Base-by-base conservation (phyloP, 1,284 basidiomycete species). In the Rhodotorula sp. region DNA sequence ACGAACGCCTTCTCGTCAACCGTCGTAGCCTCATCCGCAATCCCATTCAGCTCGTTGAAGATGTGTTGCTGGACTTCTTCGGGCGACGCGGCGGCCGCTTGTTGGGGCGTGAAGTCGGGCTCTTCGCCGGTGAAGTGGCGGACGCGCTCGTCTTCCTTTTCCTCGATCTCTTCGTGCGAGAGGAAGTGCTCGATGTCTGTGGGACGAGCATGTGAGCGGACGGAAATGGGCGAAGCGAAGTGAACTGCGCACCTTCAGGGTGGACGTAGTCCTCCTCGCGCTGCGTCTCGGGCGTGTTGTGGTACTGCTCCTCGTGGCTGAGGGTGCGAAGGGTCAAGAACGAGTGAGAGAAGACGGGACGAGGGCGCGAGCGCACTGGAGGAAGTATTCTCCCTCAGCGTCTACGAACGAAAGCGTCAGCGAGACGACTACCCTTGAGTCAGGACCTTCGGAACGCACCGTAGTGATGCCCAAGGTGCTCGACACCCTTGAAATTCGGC, bases 291-390 rank as follows among this genome's bases (percentile, higher is more conserved):
- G 94, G 94, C 30, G 94, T 97, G 67, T 81, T 90, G 82, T 99
- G 95, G 84, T 86, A 96, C 80, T 92, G 83, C 83, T 96, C 90
- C 88, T 93, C 92, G 87, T 97, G 94, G 81, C 95, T 94, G 78
- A 93, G 91, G 54, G 93, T 83, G 85, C 92, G 83, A 53, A 28
- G 46, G 0, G 24, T 20, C 58, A 59, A 48, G 15, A 51, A 4
- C 55, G 18, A 46, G 51, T 16, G 26, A 20, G 30, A 24, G 1
- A 26, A 37, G 50, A 10, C n/a, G n/a, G n/a, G n/a, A n/a, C n/a
- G 34, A 10, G 5, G 11, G 20, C 11, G 9, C 16, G 7, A 20
- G 65, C 53, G 40, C 10, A 68, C 50, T 66, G 65, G 34, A 80
- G 78, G 73, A 76, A 83, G 79, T 83, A 83, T 75, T 83, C 82